phyloP scores from a whole-genome alignment of 2,329 filamentous ascomycete genomes.

The Bipolaris cookei region DNA sequence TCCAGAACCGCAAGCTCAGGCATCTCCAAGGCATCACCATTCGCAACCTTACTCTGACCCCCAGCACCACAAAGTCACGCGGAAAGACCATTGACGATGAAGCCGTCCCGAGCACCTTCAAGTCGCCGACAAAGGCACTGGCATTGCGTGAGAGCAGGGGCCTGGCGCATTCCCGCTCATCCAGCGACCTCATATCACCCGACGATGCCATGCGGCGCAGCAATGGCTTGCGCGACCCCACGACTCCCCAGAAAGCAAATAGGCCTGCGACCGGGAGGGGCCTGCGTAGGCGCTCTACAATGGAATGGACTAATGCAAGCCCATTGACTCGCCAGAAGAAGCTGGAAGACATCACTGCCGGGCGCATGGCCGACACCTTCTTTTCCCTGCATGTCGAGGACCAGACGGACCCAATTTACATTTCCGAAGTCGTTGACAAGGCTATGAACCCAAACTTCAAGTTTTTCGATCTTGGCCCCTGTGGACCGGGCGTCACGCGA shows the following conservation, averaged over 20 bases:
- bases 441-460: slow-evolving; percentile 92
- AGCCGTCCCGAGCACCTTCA: slow-evolving; percentile 69
- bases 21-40: slow-evolving; percentile 87
- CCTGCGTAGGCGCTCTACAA: slow-evolving; percentile 63
- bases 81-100: slow-evolving; percentile 76
- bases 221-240: slow-evolving; percentile 31
- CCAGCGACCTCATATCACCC: slow-evolving; percentile 56
- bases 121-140: slow-evolving; percentile 71
- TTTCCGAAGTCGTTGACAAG: slow-evolving; percentile 80
- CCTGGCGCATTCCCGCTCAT: slow-evolving; percentile 65
- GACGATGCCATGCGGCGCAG: slow-evolving; percentile 32
- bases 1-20: slow-evolving; percentile 81
- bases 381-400: slow-evolving; percentile 78
- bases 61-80: slow-evolving; percentile 54
- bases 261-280: slow-evolving; percentile 48
- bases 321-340: slow-evolving; percentile 71
- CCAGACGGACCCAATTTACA: slow-evolving; percentile 76
- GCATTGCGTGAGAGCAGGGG: slow-evolving; percentile 57
- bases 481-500: slow-evolving; percentile 69
- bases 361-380: slow-evolving; percentile 82
- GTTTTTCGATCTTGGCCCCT: slow-evolving; percentile 76
- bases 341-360: slow-evolving; percentile 74
- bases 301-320: slow-evolving; percentile 67
- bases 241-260: slow-evolving; percentile 23
- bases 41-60: slow-evolving; percentile 79